A percentile compares a stretch with the other conserved stretches of the same genome.
Conservation (phyloP, 1,284 basidiomycete genomes). For the Golubevia sp. region DNA sequence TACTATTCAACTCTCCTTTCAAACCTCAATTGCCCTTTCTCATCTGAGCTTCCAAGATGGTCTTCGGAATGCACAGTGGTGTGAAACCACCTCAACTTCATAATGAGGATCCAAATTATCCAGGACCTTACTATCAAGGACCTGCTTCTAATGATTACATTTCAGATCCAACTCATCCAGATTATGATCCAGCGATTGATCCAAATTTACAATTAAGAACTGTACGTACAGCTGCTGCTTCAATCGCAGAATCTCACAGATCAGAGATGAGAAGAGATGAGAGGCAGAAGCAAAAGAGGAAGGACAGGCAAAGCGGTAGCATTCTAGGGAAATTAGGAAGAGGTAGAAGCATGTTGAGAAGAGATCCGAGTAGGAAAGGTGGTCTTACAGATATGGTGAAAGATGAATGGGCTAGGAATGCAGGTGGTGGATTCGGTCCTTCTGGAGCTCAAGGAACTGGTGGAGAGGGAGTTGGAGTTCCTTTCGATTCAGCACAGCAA, state of each 20-base stretch:
- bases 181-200: conserved; percentile 49
- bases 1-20: no score
- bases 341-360: conserved; percentile 25
- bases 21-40: no score
- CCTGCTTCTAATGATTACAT: conserved; percentile 26
- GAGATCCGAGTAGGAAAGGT: neutral
- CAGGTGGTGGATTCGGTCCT: conserved; percentile 13
- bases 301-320: conserved; percentile 12
- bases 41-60: no score
- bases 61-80: no score
- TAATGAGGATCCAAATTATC: conserved; percentile 39
- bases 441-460: conserved; percentile 15
- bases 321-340: conserved; percentile 38
- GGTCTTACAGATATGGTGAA: conserved; percentile 3
- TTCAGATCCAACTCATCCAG: conserved; percentile 44
- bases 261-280: conserved; percentile 43
- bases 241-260: conserved; percentile 49
- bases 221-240: conserved; percentile 50
- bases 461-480: conserved; percentile 22
- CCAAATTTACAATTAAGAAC: conserved; percentile 48
- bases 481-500: conserved; percentile 45
- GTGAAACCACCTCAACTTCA: conserved; percentile 7
- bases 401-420: neutral
- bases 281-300: conserved; percentile 23
- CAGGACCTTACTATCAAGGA: conserved; percentile 27